A percentile compares a stretch with the other conserved stretches of the same genome.
These are phyloP conservation scores for Aurantiochytrium sp. DNA, from an alignment of 108 stramenopile genomes.

Conservation along the genomic window DNA sequence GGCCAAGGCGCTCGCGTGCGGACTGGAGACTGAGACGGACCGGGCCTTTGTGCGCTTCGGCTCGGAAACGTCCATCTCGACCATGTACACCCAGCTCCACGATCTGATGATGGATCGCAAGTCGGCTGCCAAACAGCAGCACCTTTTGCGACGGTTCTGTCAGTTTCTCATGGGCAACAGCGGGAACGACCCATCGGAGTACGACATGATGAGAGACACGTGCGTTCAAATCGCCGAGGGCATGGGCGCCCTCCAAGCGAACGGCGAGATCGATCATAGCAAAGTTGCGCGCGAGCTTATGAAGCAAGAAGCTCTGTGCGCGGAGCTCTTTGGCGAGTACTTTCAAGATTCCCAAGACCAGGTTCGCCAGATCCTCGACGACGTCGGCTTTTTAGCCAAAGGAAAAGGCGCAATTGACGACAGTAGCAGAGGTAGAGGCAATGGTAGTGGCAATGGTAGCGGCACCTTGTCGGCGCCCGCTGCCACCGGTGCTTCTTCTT, in stretches of 20 bases:
- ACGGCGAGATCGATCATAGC: background rate
- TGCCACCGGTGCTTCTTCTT: too few species aligned
- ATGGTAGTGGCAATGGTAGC: background rate
- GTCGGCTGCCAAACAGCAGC: background rate
- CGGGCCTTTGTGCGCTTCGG: background rate
- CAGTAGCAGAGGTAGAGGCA: background rate
- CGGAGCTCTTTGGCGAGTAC: background rate
- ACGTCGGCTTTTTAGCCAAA: background rate
- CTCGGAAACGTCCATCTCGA: background rate
- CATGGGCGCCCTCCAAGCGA: background rate
- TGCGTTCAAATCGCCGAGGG: background rate
- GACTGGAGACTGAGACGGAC: background rate
- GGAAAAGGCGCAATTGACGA: background rate
- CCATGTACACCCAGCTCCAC: background rate
- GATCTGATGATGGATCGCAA: background rate
- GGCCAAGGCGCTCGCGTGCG: background rate
- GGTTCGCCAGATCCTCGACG: background rate
- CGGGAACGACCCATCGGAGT: background rate
- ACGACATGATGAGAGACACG: background rate
- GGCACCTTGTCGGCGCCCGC: too few species aligned
- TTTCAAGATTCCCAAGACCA: background rate
- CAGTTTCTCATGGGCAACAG: background rate
- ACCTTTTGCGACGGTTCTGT: background rate
- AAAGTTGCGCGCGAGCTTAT: background rate
- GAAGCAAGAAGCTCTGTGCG: background rate